These are phyloP conservation scores for Clavispora fructus DNA, from an alignment of 805 yeast species.

Conservation along the genomic window DNA sequence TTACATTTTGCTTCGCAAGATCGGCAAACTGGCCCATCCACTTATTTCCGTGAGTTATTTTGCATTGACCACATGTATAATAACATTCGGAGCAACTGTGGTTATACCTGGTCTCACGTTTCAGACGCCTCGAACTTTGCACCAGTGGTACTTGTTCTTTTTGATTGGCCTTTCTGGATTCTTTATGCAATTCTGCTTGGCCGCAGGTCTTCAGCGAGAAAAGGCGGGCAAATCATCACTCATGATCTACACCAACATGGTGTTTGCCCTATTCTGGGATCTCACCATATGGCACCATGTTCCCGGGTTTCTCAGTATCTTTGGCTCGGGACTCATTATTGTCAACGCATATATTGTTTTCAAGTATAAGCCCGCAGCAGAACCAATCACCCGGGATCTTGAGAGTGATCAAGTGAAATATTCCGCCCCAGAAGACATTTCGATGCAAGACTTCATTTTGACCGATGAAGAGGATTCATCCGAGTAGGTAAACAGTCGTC, in stretches of 20 bases:
- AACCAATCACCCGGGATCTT: constrained; percentile 1
- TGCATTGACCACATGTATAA: constrained; percentile 54
- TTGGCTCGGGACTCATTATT: constrained; percentile 67
- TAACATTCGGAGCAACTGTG: constrained; percentile 49
- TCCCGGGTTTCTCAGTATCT: constrained; percentile 62
- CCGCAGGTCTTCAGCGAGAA: constrained; percentile 81
- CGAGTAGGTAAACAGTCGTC: background rate
- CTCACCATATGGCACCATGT: constrained; percentile 62
- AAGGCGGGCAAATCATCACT: constrained; percentile 71
- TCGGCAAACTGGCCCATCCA: constrained; percentile 78
- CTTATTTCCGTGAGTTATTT: constrained; percentile 73
- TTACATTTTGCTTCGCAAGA: constrained; percentile 63
- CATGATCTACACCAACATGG: constrained; percentile 69
- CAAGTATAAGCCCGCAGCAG: constrained; percentile 38
- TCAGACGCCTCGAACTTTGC: constrained; percentile 51
- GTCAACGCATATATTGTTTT: constrained; percentile 59
- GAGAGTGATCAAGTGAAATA: constrained; percentile 12
- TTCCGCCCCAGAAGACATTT: constrained; percentile 11
- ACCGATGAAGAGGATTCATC: constrained; percentile 13
- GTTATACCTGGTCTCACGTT: constrained; percentile 55
- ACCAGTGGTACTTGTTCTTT: constrained; percentile 62
- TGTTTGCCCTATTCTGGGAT: constrained; percentile 78
- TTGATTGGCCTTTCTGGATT: constrained; percentile 75
- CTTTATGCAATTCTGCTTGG: constrained; percentile 69
- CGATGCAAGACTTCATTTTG: constrained; percentile 13